Evolutionary conservation across 345 rosid genomes (phyloP), one percentile per base, ranked within the genome.

Genomic region (Theobroma cacao): DNA sequence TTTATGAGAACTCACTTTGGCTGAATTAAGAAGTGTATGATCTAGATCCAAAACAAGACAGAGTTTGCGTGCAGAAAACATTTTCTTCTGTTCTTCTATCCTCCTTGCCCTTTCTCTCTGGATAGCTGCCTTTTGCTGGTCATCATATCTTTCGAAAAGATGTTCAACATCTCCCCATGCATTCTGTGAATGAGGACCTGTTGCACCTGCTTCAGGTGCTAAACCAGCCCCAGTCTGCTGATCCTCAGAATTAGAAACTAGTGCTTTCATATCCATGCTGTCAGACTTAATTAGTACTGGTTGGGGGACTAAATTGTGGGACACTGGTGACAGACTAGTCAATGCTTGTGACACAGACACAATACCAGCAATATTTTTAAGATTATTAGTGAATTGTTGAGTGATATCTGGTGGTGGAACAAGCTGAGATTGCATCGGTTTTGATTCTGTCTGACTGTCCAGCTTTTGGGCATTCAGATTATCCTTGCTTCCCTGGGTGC

Each of bases 11-110:
- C 67, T 68, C 86, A 88, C 99, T 97, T 92, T 96, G 45, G 99
- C 99, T 59, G 99, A 96, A 86, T 96, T 96, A 64, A 96, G 95
- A 89, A 96, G 99, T 4, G 99, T 96, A 80, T 96, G 99, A 82
- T 96, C 99, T 43, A 96, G 85, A 90, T 96, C 99, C 85, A 96
- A 84, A 77, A 96, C 99, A 75, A 96, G 99, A 81, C 95, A 91
- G 75, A 96, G 97, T 90, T 94, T 96, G 78, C 69, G 84, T 74
- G 89, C 88, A 81, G 92, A 80, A 89, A 96, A 96, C 97, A 96
- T 89, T 85, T 96, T 96, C 77, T 88, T 94, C 84, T 96, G 99
- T 74, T 94, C 99, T 79, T 91, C 98, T 75, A 96, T 74, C 91
- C 99, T 91, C 83, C 98, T 85, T 50, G 92, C 81, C 82, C 99